Evolutionary conservation across 441 rosid genomes (phyloP).

Genomic region (Kokia cookei): DNA sequence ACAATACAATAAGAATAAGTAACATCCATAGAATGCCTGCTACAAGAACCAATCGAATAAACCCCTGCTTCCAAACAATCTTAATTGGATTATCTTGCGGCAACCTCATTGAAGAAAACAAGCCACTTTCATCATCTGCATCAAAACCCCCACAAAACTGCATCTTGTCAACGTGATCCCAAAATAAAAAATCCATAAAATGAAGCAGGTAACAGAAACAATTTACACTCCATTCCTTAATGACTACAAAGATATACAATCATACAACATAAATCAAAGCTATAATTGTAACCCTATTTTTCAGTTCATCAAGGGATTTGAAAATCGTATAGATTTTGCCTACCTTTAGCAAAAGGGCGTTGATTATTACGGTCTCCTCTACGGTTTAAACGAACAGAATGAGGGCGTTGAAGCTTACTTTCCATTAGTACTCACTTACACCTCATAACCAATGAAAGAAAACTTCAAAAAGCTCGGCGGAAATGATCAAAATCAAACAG

Average conservation of each 20-base stretch:
- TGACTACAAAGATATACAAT: neutral
- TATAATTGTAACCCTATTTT: neutral
- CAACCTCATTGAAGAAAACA: slow-evolving; percentile 45
- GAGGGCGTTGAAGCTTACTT: slow-evolving; percentile 42
- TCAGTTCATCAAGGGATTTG: neutral
- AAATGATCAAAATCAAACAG: neutral
- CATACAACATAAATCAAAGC: neutral
- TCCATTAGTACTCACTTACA: slow-evolving; percentile 35
- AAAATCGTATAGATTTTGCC: neutral
- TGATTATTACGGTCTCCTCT: slow-evolving; percentile 48
- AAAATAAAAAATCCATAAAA: neutral
- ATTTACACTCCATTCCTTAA: neutral
- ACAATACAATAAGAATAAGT: slow-evolving; percentile 59
- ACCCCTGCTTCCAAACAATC: slow-evolving; percentile 67
- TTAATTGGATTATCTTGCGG: slow-evolving; percentile 45
- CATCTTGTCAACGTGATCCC: neutral
- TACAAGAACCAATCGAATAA: slow-evolving; percentile 69
- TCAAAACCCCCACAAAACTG: neutral
- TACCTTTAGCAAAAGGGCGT: slow-evolving; percentile 36
- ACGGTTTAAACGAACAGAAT: slow-evolving; percentile 52
- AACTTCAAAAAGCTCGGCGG: neutral
- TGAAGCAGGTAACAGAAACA: neutral
- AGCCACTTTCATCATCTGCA: slow-evolving; percentile 48
- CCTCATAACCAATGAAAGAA: slow-evolving; percentile 5
- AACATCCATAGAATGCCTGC: slow-evolving; percentile 88